Percentiles rank a stretch among this genome's conserved stretches.
phyloP scores from a whole-genome alignment of 2,329 filamentous ascomycete genomes.

The Clonostachys byssicola region DNA sequence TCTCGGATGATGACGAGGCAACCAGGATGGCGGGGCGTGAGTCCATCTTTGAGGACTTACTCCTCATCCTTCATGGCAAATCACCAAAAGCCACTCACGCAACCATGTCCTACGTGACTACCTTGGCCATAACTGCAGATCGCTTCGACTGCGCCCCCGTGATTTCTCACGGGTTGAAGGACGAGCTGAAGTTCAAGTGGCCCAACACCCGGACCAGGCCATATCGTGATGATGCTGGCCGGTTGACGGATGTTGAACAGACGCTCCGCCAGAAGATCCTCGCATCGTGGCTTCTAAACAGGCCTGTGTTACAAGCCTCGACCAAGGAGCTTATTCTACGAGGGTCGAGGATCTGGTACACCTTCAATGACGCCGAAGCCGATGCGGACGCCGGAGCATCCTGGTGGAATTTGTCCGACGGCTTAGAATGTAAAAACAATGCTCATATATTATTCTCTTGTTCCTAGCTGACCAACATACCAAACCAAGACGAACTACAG shows the following conservation, averaged over 20 bases:
- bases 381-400: conserved; percentile 29
- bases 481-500: conserved; percentile 55
- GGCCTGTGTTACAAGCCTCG: conserved; percentile 53
- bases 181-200: conserved; percentile 49
- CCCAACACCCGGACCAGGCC: conserved; percentile 37
- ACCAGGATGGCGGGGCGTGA: conserved; percentile 58
- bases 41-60: conserved; percentile 60
- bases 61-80: conserved; percentile 59
- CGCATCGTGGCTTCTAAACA: conserved; percentile 60
- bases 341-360: conserved; percentile 57
- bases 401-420: conserved; percentile 72
- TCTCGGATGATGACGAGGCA: conserved; percentile 66
- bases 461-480: background rate
- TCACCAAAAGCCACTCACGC: conserved; percentile 30
- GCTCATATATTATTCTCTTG: background rate
- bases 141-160: conserved; percentile 62
- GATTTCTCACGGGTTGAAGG: conserved; percentile 49
- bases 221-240: conserved; percentile 27
- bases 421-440: conserved; percentile 52
- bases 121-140: conserved; percentile 67
- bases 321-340: conserved; percentile 63
- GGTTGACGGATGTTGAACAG: conserved; percentile 51
- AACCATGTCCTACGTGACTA: conserved; percentile 59
- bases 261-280: conserved; percentile 65
- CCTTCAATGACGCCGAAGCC: conserved; percentile 23